phyloP scores from a whole-genome alignment of 2,329 filamentous ascomycete species.

The Hypoxylon sp. region DNA sequence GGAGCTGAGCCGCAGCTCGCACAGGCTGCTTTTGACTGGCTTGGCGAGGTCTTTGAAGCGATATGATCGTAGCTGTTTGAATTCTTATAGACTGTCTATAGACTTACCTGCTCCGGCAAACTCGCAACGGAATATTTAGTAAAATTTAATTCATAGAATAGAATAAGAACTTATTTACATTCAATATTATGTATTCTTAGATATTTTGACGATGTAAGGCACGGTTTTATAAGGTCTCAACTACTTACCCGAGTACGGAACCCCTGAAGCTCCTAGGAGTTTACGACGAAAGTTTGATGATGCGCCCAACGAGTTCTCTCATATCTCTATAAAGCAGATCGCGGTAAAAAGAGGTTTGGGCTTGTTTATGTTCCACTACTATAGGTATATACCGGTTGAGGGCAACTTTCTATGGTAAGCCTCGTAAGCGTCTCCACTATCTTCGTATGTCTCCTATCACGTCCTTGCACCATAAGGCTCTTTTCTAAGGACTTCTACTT shows the following conservation, averaged over 20 bases:
- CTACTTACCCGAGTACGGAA: background rate
- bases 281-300: background rate
- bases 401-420: too few relatives aligned
- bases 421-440: too few relatives aligned
- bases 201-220: background rate
- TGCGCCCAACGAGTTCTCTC: background rate
- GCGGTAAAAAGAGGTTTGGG: background rate
- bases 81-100: background rate
- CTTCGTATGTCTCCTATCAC: too few relatives aligned
- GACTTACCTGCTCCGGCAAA: background rate
- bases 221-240: background rate
- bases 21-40: slow-evolving; percentile 46
- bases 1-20: slow-evolving; percentile 47
- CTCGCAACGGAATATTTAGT: background rate
- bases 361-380: background rate
- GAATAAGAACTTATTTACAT: background rate
- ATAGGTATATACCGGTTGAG: background rate
- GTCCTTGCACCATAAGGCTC: background rate
- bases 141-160: slow-evolving; percentile 1
- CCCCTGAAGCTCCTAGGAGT: background rate
- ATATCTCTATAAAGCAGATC: background rate
- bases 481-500: background rate
- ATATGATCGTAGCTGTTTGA: slow-evolving; percentile 3
- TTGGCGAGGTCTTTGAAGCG: slow-evolving; percentile 36
- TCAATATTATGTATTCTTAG: background rate